Evolutionary conservation across 2,329 filamentous ascomycete species (phyloP).

Genomic region (Ramularia collo-cygni): DNA sequence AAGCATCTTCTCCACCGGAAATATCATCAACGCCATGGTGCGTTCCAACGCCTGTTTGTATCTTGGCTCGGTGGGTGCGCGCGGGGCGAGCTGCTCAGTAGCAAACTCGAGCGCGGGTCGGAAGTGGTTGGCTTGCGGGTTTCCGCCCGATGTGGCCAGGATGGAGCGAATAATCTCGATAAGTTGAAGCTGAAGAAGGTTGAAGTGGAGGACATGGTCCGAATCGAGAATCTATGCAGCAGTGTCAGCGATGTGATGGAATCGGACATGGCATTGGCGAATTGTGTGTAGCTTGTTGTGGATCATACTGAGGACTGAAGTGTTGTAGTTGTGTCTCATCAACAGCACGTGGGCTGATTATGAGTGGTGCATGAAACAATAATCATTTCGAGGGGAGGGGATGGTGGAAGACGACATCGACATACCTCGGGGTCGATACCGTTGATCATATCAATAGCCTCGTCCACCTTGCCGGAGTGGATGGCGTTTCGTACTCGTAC

Average conservation of each 20-base stretch:
- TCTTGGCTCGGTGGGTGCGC: conserved; percentile 70
- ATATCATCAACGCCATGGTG: conserved; percentile 88
- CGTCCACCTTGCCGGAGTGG: conserved; percentile 75
- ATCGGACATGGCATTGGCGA: conserved; percentile 2
- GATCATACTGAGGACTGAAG: conserved; percentile 87
- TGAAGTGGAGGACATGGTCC: conserved; percentile 78
- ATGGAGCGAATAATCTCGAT: conserved; percentile 85
- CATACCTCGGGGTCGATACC: conserved; percentile 86
- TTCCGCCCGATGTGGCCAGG: conserved; percentile 35
- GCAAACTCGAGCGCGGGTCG: conserved; percentile 78
- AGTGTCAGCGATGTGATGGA: conserved; percentile 8
- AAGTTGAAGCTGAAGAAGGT: conserved; percentile 80
- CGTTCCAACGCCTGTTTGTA: conserved; percentile 84
- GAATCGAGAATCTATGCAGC: conserved; percentile 70
- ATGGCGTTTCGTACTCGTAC: conserved; percentile 82
- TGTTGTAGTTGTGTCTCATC: conserved; percentile 76
- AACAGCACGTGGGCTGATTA: conserved; percentile 72
- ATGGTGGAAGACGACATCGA: conserved; percentile 11
- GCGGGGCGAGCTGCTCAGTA: conserved; percentile 75
- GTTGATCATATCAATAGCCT: conserved; percentile 80
- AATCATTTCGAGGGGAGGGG: conserved; percentile 78
- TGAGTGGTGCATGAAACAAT: conserved; percentile 99
- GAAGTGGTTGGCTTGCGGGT: conserved; percentile 62
- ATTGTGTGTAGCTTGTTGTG: conserved; percentile 1
- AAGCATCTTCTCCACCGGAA: conserved; percentile 71